phyloP scores from a whole-genome alignment of 495 filamentous ascomycete genomes.

The Lophium mytilinum region DNA sequence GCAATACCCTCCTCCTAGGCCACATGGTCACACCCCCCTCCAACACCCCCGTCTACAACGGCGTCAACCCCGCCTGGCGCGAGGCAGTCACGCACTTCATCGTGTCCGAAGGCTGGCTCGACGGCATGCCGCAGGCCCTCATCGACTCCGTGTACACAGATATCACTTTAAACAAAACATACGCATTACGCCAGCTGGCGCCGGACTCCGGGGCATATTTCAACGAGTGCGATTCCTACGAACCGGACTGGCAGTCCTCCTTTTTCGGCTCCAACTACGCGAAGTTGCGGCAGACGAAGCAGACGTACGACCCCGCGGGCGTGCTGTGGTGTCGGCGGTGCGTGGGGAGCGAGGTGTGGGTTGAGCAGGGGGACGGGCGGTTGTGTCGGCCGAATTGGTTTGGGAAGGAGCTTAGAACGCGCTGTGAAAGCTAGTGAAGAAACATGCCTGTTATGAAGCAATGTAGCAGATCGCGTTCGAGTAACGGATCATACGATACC shows the following conservation, averaged over 20 bases:
- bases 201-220: conserved; percentile 25
- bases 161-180: conserved; percentile 17
- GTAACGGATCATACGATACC: too few species aligned
- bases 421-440: too few species aligned
- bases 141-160: conserved; percentile 14
- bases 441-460: too few species aligned
- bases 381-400: conserved; percentile 2
- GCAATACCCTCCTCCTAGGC: conserved; percentile 12
- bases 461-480: too few species aligned
- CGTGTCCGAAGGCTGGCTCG: conserved; percentile 6
- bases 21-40: conserved; percentile 9
- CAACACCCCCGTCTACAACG: conserved; percentile 9
- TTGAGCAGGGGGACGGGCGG: conserved; percentile 12
- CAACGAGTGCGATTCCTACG: conserved; percentile 20
- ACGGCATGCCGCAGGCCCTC: background rate
- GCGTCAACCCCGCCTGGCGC: conserved; percentile 23
- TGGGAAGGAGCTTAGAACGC: background rate
- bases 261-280: conserved; percentile 13
- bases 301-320: conserved; percentile 12
- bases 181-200: conserved; percentile 11
- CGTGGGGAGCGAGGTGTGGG: conserved; percentile 19
- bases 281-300: conserved; percentile 7
- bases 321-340: conserved; percentile 15
- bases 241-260: conserved; percentile 16
- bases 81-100: conserved; percentile 16